These are phyloP conservation scores for Xylaria grammica DNA, from an alignment of 495 filamentous ascomycete genomes.

Conservation along the genomic window DNA sequence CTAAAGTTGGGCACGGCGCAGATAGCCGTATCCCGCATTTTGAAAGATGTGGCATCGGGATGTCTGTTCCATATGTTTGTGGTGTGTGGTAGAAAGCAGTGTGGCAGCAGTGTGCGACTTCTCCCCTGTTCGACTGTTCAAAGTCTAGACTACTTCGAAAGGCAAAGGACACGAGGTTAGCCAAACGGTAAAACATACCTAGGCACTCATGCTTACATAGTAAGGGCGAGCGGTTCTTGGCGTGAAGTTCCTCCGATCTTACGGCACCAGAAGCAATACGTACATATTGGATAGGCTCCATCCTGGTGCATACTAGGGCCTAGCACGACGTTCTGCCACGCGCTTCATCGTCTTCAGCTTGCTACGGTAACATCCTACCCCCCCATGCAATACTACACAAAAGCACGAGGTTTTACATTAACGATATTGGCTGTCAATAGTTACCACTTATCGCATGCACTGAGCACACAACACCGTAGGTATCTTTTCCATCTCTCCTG, in stretches of 20 bases:
- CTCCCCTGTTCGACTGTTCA: not conserved
- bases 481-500: conserved; percentile 5
- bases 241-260: conserved; percentile 27
- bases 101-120: not conserved
- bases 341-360: conserved; percentile 26
- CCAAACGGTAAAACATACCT: not conserved
- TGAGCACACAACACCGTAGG: not conserved
- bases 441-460: not conserved
- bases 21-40: conserved; percentile 11
- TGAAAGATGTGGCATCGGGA: conserved; percentile 3
- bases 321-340: conserved; percentile 20
- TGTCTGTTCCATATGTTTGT: not conserved
- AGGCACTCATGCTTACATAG: not conserved
- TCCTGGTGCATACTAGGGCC: conserved; percentile 7
- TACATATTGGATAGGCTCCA: not conserved
- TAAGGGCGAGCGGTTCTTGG: not conserved
- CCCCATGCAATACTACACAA: conserved; percentile 12
- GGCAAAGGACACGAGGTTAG: not conserved
- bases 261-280: conserved; percentile 4
- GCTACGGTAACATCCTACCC: conserved; percentile 19
- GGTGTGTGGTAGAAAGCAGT: not conserved
- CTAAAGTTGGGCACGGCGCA: not conserved
- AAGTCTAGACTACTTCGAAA: not conserved
- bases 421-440: conserved; percentile 4
- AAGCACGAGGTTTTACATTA: conserved; percentile 14